Base-by-base conservation (phyloP, 2,329 filamentous ascomycete genomes). In the Fusarium newnesense region DNA sequence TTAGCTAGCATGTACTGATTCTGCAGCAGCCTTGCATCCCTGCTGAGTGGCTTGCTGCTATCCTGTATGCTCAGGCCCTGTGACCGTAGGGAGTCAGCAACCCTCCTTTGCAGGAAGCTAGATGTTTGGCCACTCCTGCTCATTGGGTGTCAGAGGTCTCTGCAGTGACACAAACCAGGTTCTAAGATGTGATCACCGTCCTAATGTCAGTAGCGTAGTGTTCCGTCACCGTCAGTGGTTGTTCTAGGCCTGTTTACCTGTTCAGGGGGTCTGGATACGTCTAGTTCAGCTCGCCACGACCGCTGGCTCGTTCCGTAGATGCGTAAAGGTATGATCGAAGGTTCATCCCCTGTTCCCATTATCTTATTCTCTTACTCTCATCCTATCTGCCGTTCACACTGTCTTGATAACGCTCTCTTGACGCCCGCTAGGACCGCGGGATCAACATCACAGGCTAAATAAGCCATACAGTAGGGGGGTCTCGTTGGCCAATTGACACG, bases 161-260 rank as follows among this genome's bases (percentile, higher is more conserved):
- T 12, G 18, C 37, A 57, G 50, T 2, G 16, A 6, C 16, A 5
- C 9, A 18, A 28, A 10, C 39, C 39, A 44, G 19, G 7, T 21
- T 16, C 4, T 4, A 21, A 16, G 24, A 32, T 37, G 2, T n/a
- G 26, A 21, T 4, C 10, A 4, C 7, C 5, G 5, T 10, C 9
- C 3, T 37, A 58, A 24, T 21, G 18, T 5, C 7, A 43, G 13
- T 32, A 24, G 6, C 24, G 8, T 16, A 16, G 26, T 16, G 21
- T 15, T 19, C 7, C 10, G 13, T 7, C 13, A 5, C 24, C 2
- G 5, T 28, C 9, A 44, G 24, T 61, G 47, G 37, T n/a, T 40
- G 34, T 7, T 16, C 30, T 30, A 21, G 24, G 6, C 24, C 18
- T 18, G 13, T 42, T 32, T 3, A 21, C 30, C 28, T 19, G 47